Evolutionary conservation across 148 eudicot genomes (phyloP), one percentile per base, ranked within the genome.

Genomic region (Limonium bicolor): DNA sequence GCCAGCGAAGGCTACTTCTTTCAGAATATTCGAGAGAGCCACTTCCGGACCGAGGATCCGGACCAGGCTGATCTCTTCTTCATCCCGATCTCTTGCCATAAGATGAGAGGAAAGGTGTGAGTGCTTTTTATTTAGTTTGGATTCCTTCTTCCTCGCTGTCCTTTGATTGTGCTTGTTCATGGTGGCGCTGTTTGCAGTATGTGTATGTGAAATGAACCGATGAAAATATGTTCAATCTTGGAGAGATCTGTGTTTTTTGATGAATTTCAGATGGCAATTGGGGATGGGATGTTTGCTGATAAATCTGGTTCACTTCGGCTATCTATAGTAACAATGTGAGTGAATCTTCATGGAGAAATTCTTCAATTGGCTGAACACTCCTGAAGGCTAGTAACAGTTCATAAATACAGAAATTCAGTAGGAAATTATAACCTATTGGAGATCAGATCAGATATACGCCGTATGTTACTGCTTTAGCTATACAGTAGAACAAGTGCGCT

Each of bases 21-120:
- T 50, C 96, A 88, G 81, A 83, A 88, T 40, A 68, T 83, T 51
- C 78, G 97, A 27, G 94, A 88, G 46, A 70, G 84, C 54, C 46
- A 50, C 7, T 88, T 83, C 36, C 68, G 75, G 0, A 83, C 94
- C 3, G 68, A 80, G 6, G 92, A 88, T 72, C 92, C 94, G 12
- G 78, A 77, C 49, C 56, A 44, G 61, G 97, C 97, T 41, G 62
- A 88, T 28, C 50, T 88, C 34, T 80, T 88, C 58, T 88, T 88
- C 60, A 80, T 83, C 39, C 97, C 97, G 2, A 77, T 88, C 39
- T 88, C 94, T 5, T 80, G 94, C 38, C 97, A 83, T 73, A 88
- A 80, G 94, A 88, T 88, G 97, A 70, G 87, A 38, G 97, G 87
- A 33, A 83, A 83, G 92, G 97, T 88, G 53, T 19, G n/a, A n/a